Conservation (phyloP, 148 eudicot genomes). For the Beta vulgaris region DNA sequence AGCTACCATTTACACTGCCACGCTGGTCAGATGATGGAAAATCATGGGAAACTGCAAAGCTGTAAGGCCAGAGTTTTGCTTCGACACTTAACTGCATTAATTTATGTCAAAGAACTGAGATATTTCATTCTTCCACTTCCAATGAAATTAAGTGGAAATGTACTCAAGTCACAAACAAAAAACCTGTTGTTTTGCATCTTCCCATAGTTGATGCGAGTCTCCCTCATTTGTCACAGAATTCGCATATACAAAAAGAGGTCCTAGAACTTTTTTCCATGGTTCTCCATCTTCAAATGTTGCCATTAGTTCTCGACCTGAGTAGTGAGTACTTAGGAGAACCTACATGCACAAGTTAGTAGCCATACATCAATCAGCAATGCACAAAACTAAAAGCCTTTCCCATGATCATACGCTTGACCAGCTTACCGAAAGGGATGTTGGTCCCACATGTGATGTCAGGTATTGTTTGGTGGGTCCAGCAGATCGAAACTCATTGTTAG, state of each 20-base stretch:
- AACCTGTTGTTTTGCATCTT: slow-evolving; percentile 57
- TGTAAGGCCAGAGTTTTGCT: slow-evolving; percentile 64
- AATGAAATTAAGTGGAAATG: neutral
- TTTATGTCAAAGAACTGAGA: neutral
- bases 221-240: slow-evolving; percentile 38
- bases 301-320: slow-evolving; percentile 55
- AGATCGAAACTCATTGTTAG: slow-evolving; percentile 75
- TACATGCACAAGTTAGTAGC: slow-evolving; percentile 8
- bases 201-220: slow-evolving; percentile 45
- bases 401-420: neutral
- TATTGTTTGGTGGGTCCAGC: slow-evolving; percentile 84
- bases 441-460: slow-evolving; percentile 81
- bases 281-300: slow-evolving; percentile 51
- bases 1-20: slow-evolving; percentile 48
- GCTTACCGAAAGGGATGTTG: slow-evolving; percentile 69
- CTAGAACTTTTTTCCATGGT: slow-evolving; percentile 66
- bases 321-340: slow-evolving; percentile 63
- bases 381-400: neutral
- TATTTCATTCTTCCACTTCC: neutral
- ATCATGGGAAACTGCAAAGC: slow-evolving; percentile 57
- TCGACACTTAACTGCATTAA: slow-evolving; percentile 45
- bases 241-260: slow-evolving; percentile 60
- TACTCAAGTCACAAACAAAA: neutral
- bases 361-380: neutral
- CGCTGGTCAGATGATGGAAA: slow-evolving; percentile 49